Evolutionary conservation across 441 rosid genomes (phyloP), one percentile per base, ranked within the genome.

Genomic region (Pelargonium citronellum): DNA sequence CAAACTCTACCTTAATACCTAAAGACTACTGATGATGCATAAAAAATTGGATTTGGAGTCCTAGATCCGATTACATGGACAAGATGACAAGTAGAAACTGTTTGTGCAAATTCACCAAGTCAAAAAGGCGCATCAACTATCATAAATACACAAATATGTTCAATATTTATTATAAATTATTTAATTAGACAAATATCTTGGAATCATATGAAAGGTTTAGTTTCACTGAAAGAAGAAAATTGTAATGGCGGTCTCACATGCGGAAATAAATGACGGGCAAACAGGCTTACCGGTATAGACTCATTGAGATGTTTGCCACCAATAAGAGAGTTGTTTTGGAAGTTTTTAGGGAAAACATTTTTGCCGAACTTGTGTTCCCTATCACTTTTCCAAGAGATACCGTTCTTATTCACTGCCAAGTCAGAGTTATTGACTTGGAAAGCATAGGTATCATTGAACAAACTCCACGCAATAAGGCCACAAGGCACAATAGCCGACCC

Each of bases 381-480:
- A 78, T 84, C 87, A 49, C 87, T 84, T 13, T 71, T 70, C 87
- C 87, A 84, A 20, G 86, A 84, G 70, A 84, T 84, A 66, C 78
- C 65, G 64, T 73, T 76, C 78, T 84, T 84, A 76, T 74, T 84
- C 47, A 84, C 74, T 7, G 67, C 49, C 53, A 82, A 13, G 0
- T 0, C 63, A 60, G 75, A 53, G 24, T 69, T 20, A 13, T 80
- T 71, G 62, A 84, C 68, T 0, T 76, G 69, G 64, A 84, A 79
- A 27, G 74, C 74, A 61, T 82, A 82, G 8, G 88, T 80, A 67
- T 84, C 86, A 37, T 84, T 84, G 74, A 84, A 84, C 79, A 82
- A 67, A 72, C 88, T 84, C 88, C 88, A 84, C 2, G 88, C 88
- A 11, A 80, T 74, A 7, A 84, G 88, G 64, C 88, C 88, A 77